A percentile compares a stretch with the other conserved stretches of the same genome.
phyloP scores from a whole-genome alignment of 768 basidiomycete genomes.

The Amanita brunnescens region DNA sequence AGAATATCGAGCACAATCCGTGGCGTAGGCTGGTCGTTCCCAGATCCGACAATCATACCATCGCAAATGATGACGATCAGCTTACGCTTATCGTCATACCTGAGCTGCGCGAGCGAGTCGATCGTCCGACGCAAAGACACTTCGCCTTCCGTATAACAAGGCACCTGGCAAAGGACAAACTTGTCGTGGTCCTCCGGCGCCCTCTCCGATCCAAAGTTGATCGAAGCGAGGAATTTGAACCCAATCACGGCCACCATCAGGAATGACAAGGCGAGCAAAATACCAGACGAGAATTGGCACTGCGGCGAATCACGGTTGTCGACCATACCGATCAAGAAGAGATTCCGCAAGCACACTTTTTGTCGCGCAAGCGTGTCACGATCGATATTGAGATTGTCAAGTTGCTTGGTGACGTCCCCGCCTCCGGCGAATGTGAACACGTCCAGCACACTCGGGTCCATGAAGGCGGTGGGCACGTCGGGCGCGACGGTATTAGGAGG shows the following conservation, averaged over 20 bases:
- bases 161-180: slow-evolving; percentile 96
- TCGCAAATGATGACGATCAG: slow-evolving; percentile 90
- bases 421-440: slow-evolving; percentile 75
- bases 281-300: slow-evolving; percentile 86
- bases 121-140: slow-evolving; percentile 79
- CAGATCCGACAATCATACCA: slow-evolving; percentile 95
- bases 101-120: slow-evolving; percentile 87
- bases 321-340: slow-evolving; percentile 86
- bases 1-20: slow-evolving; percentile 95
- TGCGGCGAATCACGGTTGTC: slow-evolving; percentile 90
- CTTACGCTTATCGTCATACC: slow-evolving; percentile 98
- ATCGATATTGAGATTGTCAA: slow-evolving; percentile 58
- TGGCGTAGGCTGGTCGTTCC: slow-evolving; percentile 94
- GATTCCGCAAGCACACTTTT: slow-evolving; percentile 83
- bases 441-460: slow-evolving; percentile 57
- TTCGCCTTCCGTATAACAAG: slow-evolving; percentile 97
- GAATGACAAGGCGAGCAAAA: slow-evolving; percentile 80
- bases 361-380: slow-evolving; percentile 55
- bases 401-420: slow-evolving; percentile 68
- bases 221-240: slow-evolving; percentile 90
- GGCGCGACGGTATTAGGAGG: slow-evolving; percentile 40
- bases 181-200: slow-evolving; percentile 95
- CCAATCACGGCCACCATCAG: slow-evolving; percentile 94
- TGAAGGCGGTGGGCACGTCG: slow-evolving; percentile 49
- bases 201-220: slow-evolving; percentile 72